Conservation (phyloP, 768 basidiomycete species). For the Mycena galericulata region DNA sequence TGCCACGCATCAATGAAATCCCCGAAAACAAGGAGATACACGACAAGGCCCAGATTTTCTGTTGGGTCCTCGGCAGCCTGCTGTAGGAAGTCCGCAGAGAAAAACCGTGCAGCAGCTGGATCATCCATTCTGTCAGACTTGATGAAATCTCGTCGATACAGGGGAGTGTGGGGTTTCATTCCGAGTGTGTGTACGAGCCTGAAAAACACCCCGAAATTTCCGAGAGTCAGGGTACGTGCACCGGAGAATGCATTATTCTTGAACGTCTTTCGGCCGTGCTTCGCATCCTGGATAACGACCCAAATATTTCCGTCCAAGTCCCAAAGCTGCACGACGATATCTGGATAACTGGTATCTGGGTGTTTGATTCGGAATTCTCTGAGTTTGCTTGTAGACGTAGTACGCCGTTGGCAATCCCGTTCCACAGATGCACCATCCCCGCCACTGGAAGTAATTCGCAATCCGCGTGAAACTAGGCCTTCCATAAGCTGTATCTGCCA, state of each 20-base stretch:
- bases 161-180: neutral
- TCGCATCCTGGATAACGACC: no score
- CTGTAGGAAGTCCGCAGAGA: neutral
- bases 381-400: neutral
- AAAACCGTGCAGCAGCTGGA: neutral
- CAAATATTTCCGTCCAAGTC: no score
- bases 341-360: neutral
- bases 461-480: neutral
- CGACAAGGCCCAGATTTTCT: slow-evolving; percentile 9
- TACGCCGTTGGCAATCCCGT: neutral
- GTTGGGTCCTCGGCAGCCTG: neutral
- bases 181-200: neutral
- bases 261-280: no score
- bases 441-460: neutral
- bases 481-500: neutral
- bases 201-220: neutral
- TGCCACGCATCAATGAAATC: slow-evolving; percentile 18
- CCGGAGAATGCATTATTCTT: neutral
- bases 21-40: slow-evolving; percentile 19
- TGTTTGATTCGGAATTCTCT: neutral
- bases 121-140: neutral
- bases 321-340: neutral
- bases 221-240: neutral
- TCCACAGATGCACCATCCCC: neutral
- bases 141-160: no score